These are phyloP conservation scores for Linnemannia elongata DNA, from an alignment of 192 early-diverging fungal species.

Conservation along the genomic window DNA sequence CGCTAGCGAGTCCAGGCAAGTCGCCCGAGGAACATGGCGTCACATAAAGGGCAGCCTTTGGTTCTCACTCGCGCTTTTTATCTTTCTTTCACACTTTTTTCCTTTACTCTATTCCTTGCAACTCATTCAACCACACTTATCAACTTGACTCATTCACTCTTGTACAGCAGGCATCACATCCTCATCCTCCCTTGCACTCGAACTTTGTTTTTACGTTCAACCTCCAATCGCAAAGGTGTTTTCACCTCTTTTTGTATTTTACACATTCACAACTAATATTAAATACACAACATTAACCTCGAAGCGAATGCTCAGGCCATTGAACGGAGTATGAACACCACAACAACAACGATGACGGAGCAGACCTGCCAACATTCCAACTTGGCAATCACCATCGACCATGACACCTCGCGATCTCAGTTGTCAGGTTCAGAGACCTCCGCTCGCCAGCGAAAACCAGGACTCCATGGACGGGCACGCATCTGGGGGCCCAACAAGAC, in stretches of 20 bases:
- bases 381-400: background rate
- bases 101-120: too few relatives aligned
- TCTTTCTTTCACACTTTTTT: background rate
- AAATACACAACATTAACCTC: background rate
- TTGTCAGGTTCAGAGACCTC: background rate
- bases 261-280: background rate
- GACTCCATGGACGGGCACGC: constrained; percentile 44
- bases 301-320: constrained; percentile 6
- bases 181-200: too few relatives aligned
- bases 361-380: background rate
- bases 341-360: background rate
- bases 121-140: too few relatives aligned
- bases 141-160: too few relatives aligned
- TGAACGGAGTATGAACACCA: constrained; percentile 5
- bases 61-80: background rate
- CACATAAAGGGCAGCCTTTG: background rate
- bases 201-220: too few relatives aligned
- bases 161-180: too few relatives aligned
- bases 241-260: background rate
- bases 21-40: background rate
- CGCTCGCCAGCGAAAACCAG: constrained; percentile 10
- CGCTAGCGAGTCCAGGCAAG: background rate
- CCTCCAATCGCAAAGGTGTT: background rate
- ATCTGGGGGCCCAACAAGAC: constrained; percentile 59
- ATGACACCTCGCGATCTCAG: background rate